Percentiles rank a stretch among this genome's conserved stretches.
These are phyloP conservation scores for Colletotrichum neosansevieriae DNA, from an alignment of 2,329 filamentous ascomycete genomes.

Conservation along the genomic window DNA sequence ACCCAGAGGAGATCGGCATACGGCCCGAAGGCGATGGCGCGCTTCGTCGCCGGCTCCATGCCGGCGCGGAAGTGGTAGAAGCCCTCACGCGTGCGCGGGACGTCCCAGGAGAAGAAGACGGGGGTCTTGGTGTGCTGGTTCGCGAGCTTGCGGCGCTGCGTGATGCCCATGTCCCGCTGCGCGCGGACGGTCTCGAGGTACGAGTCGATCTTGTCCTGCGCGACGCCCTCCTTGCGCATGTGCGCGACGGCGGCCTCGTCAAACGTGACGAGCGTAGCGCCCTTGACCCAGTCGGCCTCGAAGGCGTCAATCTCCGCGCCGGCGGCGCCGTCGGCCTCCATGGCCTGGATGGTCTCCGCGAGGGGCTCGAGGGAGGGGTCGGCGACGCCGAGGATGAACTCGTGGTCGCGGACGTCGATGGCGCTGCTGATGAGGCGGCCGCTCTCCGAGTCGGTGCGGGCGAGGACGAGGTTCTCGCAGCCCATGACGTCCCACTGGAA, in stretches of 20 bases:
- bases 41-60: slow-evolving; percentile 89
- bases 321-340: slow-evolving; percentile 84
- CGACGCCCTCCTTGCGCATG: slow-evolving; percentile 73
- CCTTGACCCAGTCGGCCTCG: slow-evolving; percentile 90
- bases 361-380: slow-evolving; percentile 81
- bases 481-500: slow-evolving; percentile 99
- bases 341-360: slow-evolving; percentile 87
- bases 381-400: slow-evolving; percentile 91
- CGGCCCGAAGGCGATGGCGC: slow-evolving; percentile 89
- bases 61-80: slow-evolving; percentile 92
- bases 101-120: slow-evolving; percentile 89
- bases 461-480: slow-evolving; percentile 92
- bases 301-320: slow-evolving; percentile 86
- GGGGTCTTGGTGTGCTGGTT: slow-evolving; percentile 73
- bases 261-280: slow-evolving; percentile 86
- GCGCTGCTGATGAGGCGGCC: slow-evolving; percentile 90
- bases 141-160: slow-evolving; percentile 80
- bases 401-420: slow-evolving; percentile 94
- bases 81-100: slow-evolving; percentile 92
- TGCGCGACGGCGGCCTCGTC: slow-evolving; percentile 89
- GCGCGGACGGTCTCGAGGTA: slow-evolving; percentile 73
- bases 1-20: slow-evolving; percentile 98
- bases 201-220: slow-evolving; percentile 71
- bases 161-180: slow-evolving; percentile 81
- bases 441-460: slow-evolving; percentile 94